Evolutionary conservation across 371 early-diverging fungal species (phyloP).

Genomic region (Lichtheimia hyalospora): DNA sequence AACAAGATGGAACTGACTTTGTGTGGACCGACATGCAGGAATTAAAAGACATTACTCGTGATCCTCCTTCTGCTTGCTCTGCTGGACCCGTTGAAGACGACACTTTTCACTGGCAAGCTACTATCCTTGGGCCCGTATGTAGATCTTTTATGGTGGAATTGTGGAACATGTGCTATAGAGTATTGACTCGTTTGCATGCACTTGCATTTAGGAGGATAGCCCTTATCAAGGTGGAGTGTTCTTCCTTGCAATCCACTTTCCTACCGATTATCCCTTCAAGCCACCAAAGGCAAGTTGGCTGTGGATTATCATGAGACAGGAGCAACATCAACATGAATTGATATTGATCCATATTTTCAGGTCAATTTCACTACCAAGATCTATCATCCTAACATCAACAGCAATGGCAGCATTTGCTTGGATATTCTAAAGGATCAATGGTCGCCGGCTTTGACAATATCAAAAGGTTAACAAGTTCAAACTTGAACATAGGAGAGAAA

Average conservation of each 20-base stretch:
- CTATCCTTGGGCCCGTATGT: constrained; percentile 95
- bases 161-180: neutral
- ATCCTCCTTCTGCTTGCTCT: constrained; percentile 93
- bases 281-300: constrained; percentile 84
- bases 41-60: constrained; percentile 91
- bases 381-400: constrained; percentile 99
- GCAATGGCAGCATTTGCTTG: constrained; percentile 97
- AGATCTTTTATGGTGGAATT: neutral
- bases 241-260: constrained; percentile 98
- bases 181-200: neutral
- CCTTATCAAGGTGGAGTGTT: constrained; percentile 92
- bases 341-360: constrained; percentile 25
- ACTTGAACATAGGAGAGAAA: neutral
- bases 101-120: constrained; percentile 93
- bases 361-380: constrained; percentile 96
- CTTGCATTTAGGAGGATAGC: constrained; percentile 47
- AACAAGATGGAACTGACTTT: no score
- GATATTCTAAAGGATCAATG: constrained; percentile 98
- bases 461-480: constrained; percentile 63
- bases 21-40: constrained; percentile 62
- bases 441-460: constrained; percentile 99
- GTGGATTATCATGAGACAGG: neutral
- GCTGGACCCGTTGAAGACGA: constrained; percentile 93
- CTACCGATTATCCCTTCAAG: constrained; percentile 99
- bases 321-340: neutral